Percentiles rank a stretch among this genome's conserved stretches.
phyloP scores from a whole-genome alignment of 176 grass and related monocot species.

The Musa itinerans region DNA sequence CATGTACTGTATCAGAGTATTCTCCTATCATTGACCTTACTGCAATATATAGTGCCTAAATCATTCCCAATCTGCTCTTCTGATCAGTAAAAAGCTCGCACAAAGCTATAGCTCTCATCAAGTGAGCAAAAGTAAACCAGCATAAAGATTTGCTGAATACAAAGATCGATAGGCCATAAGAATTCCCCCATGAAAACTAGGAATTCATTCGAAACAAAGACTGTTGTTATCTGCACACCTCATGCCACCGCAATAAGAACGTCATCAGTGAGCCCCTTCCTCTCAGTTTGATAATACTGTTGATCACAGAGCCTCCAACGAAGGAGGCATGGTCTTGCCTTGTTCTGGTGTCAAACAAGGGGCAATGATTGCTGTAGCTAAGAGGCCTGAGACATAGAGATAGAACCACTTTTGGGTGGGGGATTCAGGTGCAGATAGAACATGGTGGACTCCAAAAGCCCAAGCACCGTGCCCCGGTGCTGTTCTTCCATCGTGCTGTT shows the following conservation, averaged over 20 bases:
- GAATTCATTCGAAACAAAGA: too few relatives aligned
- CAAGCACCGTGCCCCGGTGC: neutral
- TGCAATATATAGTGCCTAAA: too few relatives aligned
- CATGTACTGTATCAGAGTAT: too few relatives aligned
- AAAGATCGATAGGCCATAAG: neutral
- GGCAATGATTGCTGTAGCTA: slow-evolving; percentile 8
- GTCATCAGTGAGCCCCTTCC: neutral
- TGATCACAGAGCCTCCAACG: neutral
- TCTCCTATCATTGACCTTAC: too few relatives aligned
- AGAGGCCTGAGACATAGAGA: neutral
- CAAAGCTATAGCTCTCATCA: neutral
- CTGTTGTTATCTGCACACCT: neutral
- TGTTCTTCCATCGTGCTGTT: neutral
- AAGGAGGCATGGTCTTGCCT: neutral
- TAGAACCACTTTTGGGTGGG: neutral
- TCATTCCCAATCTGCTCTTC: too few relatives aligned
- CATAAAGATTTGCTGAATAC: neutral
- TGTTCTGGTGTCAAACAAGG: neutral
- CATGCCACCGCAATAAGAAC: neutral
- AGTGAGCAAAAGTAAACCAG: neutral
- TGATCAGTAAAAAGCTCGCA: neutral
- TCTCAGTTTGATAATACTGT: neutral
- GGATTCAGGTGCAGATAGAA: neutral
- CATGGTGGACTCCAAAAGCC: neutral
- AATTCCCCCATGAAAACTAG: too few relatives aligned